These are phyloP conservation scores for Wickerhamomyces tratensis DNA, from an alignment of 805 yeast genomes.

Conservation along the genomic window DNA sequence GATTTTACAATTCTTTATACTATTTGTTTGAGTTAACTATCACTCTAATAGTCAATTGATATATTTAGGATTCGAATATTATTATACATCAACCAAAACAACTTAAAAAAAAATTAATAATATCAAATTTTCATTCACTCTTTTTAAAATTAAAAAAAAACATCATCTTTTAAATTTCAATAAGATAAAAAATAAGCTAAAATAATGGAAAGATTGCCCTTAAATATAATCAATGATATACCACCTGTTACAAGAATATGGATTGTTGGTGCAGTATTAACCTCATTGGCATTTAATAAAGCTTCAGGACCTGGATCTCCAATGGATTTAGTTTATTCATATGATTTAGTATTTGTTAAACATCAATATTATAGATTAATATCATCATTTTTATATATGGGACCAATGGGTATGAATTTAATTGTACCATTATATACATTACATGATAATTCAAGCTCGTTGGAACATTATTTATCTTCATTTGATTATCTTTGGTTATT, in stretches of 20 bases:
- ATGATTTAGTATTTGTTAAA: slow-evolving; percentile 1
- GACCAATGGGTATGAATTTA: slow-evolving; percentile 6
- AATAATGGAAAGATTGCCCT: slow-evolving; percentile 14
- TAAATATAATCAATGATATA: slow-evolving; percentile 8
- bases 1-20: no score
- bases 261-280: slow-evolving; percentile 1
- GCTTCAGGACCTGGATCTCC: background rate
- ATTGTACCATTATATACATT: slow-evolving; percentile 3
- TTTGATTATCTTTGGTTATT: slow-evolving; percentile 14
- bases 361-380: slow-evolving; percentile 14
- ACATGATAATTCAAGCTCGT: slow-evolving; percentile 4
- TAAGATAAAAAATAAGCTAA: no score
- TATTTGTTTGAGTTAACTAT: no score
- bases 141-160: no score
- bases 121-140: no score
- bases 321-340: background rate
- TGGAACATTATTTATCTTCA: slow-evolving; percentile 5
- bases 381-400: slow-evolving; percentile 11
- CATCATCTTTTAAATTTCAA: no score
- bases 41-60: no score
- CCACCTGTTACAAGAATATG: slow-evolving; percentile 14
- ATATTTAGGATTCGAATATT: no score
- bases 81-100: no score
- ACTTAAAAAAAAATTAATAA: no score
- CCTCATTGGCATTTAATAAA: background rate